Conservation (phyloP, 1,139 yeast genomes). For the Debaryomyces fabryi region DNA sequence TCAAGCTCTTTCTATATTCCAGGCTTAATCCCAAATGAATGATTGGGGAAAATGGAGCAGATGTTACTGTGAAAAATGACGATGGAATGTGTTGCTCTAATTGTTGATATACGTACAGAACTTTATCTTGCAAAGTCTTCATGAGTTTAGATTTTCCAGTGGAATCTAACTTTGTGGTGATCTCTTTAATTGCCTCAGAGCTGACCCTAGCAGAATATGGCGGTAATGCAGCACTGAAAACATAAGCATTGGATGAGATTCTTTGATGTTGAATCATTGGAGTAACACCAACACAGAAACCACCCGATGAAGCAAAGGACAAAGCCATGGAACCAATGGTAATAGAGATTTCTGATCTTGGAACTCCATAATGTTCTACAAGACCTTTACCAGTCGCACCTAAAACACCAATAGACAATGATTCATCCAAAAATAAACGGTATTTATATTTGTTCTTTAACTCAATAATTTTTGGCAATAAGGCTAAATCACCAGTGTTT, state of each 20-base stretch:
- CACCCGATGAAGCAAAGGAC: conserved; percentile 89
- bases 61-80: conserved; percentile 52
- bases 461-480: conserved; percentile 68
- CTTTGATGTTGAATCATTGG: conserved; percentile 93
- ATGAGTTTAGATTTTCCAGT: conserved; percentile 38
- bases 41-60: conserved; percentile 65
- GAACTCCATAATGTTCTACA: conserved; percentile 67
- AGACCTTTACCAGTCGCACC: conserved; percentile 89
- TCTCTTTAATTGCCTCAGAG: conserved; percentile 56
- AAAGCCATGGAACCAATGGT: conserved; percentile 86
- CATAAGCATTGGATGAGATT: conserved; percentile 85
- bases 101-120: conserved; percentile 21
- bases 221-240: conserved; percentile 93
- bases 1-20: conserved; percentile 43
- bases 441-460: conserved; percentile 82
- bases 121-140: conserved; percentile 28
- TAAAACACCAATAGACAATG: conserved; percentile 80
- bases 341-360: conserved; percentile 73
- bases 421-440: conserved; percentile 84
- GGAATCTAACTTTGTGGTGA: conserved; percentile 33
- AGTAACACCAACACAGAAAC: conserved; percentile 84
- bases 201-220: conserved; percentile 85
- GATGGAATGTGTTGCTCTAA: conserved; percentile 20
- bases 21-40: conserved; percentile 60
- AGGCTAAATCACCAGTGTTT: conserved; percentile 78